These are phyloP conservation scores for Mortierella antarctica DNA, from an alignment of 192 early-diverging fungal genomes.

Conservation along the genomic window DNA sequence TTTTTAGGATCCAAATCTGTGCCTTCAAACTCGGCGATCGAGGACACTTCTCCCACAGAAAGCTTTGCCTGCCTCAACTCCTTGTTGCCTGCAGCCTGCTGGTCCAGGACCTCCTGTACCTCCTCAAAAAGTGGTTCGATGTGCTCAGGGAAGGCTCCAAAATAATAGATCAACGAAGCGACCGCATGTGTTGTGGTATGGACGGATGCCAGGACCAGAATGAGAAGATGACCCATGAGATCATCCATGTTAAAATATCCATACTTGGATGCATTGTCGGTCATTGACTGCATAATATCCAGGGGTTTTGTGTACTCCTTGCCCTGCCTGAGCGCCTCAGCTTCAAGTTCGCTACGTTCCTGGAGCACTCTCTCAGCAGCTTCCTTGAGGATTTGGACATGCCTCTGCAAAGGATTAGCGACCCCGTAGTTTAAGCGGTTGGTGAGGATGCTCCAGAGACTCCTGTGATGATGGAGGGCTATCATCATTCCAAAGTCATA, in stretches of 20 bases:
- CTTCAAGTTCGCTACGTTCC: conserved; percentile 9
- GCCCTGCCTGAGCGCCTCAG: background rate
- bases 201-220: conserved; percentile 38
- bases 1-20: conserved; percentile 2
- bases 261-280: conserved; percentile 27
- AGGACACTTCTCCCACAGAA: background rate
- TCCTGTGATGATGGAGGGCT: background rate
- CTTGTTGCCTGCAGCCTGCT: conserved; percentile 3
- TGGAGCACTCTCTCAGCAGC: conserved; percentile 13
- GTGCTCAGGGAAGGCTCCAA: conserved; percentile 26
- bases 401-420: conserved; percentile 11
- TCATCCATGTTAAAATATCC: conserved; percentile 19
- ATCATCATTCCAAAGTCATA: conserved; percentile 14
- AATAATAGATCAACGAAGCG: conserved; percentile 20
- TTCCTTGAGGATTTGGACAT: background rate
- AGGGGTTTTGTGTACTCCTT: conserved; percentile 13
- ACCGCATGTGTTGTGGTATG: conserved; percentile 37
- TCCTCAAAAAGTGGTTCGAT: conserved; percentile 35
- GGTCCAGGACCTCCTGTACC: conserved; percentile 24
- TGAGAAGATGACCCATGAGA: conserved; percentile 19
- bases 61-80: conserved; percentile 5
- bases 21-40: background rate
- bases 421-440: background rate
- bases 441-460: background rate
- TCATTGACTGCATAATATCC: conserved; percentile 41